Base-by-base conservation (phyloP, 2,329 filamentous ascomycete species). In the Colletotrichum magnum region DNA sequence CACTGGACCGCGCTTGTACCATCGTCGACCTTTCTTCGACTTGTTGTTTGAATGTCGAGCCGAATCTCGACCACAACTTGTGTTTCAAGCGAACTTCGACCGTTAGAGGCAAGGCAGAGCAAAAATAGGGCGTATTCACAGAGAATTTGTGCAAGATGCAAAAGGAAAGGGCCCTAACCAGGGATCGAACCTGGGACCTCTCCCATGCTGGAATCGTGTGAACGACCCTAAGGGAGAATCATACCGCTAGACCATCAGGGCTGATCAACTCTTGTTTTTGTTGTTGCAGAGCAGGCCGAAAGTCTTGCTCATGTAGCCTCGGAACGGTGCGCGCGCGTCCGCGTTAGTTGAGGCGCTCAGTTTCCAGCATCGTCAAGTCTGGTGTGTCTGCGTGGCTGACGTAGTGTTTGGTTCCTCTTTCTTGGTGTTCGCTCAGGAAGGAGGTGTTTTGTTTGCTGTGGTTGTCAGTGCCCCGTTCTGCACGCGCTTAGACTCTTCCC, bases 181-280 rank as follows among this genome's bases (percentile, higher is more conserved):
- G 41, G 41, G 41, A 43, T 43, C 41, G 41, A 43, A 43, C 41
- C 41, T 43, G 41, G 41, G 41, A 43, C 41, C 41, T 43, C 41
- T 43, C 41, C 41, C 41, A 43, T 16, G 41, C 1, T 43, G 41
- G 12, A 43, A 13, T 43, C 41, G 41, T 43, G 12, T 43, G 16
- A 13, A 16, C 41, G 41, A 43, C 41, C 41, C 41, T 43, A 43
- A 43, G 41, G 41, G 41, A 43, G 41, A 43, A 43, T 43, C 41
- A 43, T 43, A 43, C 41, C n/a, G 47, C n/a, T 50, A 50, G 47
- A 50, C 47, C 47, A 50, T 50, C 47, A 50, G 1, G 0, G 6
- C 1, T 7, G 0, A 28, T 1, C 5, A 39, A 15, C 4, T 6
- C 4, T 6, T 4, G 1, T 1, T 18, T 18, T 18, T 5, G 2